These are phyloP conservation scores for Trypanosoma brucei DNA, from an alignment of 208 protist species.

Conservation along the genomic window DNA sequence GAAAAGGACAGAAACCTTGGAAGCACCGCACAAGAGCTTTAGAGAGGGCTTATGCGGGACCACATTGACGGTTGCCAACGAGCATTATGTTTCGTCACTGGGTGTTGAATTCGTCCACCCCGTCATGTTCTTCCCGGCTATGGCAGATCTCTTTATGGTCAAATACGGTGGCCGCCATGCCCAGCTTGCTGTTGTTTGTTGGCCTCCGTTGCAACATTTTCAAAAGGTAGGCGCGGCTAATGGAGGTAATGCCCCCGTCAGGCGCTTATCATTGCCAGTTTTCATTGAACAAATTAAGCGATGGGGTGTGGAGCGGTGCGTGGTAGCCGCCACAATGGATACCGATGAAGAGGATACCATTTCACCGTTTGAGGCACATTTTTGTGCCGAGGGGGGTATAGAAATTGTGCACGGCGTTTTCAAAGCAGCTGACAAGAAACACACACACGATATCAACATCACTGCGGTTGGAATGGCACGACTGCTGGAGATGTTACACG, in stretches of 20 bases:
- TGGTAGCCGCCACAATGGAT: conserved; percentile 33
- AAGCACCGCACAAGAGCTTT: background rate
- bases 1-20: too few relatives aligned
- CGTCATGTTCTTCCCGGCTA: conserved; percentile 27
- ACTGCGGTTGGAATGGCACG: conserved; percentile 1
- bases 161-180: conserved; percentile 22
- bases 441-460: too few relatives aligned
- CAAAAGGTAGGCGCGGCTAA: background rate
- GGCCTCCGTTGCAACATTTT: conserved; percentile 4
- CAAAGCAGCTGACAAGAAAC: too few relatives aligned
- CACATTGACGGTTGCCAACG: conserved; percentile 32
- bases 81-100: conserved; percentile 39
- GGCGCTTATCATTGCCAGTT: conserved; percentile 25
- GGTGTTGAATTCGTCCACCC: conserved; percentile 32
- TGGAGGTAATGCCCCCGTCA: background rate
- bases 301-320: conserved; percentile 19
- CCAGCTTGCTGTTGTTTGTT: conserved; percentile 17
- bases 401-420: conserved; percentile 1
- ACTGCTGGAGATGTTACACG: conserved; percentile 50
- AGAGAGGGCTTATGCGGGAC: background rate
- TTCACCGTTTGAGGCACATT: conserved; percentile 11
- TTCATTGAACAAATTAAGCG: conserved; percentile 26
- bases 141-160: conserved; percentile 39
- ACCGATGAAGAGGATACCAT: conserved; percentile 3
- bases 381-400: background rate